Evolutionary conservation across 306 rosid species (phyloP).

Genomic region (Morella rubra): DNA sequence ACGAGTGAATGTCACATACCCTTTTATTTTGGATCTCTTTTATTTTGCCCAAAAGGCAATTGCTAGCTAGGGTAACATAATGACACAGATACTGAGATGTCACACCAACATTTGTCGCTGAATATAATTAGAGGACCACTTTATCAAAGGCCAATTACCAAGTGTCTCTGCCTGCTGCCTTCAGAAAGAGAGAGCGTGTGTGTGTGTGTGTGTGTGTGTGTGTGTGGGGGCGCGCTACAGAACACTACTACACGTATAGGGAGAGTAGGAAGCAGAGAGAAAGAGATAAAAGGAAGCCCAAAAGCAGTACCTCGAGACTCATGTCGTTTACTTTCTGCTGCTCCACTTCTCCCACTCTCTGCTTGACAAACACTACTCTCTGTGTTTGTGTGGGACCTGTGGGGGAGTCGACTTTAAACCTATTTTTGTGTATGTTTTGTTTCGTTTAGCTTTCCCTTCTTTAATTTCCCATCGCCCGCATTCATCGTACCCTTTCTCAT

Average conservation of each 20-base stretch:
- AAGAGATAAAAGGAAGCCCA: background rate
- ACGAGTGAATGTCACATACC: too few species aligned
- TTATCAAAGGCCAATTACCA: constrained; percentile 38
- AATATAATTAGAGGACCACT: constrained; percentile 35
- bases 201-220: background rate
- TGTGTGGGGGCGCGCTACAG: background rate
- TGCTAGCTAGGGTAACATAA: constrained; percentile 28
- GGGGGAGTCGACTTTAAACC: too few species aligned
- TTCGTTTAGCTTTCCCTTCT: constrained; percentile 22
- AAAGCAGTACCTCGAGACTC: constrained; percentile 29
- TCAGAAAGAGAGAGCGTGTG: background rate
- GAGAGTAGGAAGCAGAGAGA: background rate
- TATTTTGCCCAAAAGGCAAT: constrained; percentile 24
- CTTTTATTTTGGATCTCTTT: too few species aligned
- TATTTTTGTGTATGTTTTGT: constrained; percentile 26
- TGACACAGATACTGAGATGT: constrained; percentile 47
- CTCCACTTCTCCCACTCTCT: constrained; percentile 6
- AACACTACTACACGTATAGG: background rate
- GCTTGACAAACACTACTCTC: constrained; percentile 32
- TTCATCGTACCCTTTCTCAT: constrained; percentile 65
- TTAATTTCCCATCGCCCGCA: constrained; percentile 68
- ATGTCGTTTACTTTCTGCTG: constrained; percentile 35
- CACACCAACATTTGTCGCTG: constrained; percentile 50
- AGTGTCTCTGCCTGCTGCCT: too few species aligned
- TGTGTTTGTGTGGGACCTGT: background rate